Evolutionary conservation across 164 flowering plant genomes (phyloP).

Genomic region (Akebia trifoliata): DNA sequence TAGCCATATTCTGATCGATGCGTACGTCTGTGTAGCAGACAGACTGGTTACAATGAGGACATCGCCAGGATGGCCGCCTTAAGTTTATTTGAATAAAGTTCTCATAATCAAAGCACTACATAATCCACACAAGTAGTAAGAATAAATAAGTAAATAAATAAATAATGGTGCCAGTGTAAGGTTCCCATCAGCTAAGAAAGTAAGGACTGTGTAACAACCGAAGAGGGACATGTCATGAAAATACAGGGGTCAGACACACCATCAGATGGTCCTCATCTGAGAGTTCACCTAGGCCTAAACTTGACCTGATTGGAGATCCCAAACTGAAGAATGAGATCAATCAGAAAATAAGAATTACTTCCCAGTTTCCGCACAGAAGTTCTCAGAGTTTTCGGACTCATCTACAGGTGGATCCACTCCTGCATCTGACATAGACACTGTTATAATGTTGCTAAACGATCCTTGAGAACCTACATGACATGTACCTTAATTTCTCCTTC

Average conservation of each 20-base stretch:
- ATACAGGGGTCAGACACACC: background rate
- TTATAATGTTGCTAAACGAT: too few relatives aligned
- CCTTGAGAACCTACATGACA: too few relatives aligned
- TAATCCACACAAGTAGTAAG: background rate
- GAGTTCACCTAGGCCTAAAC: background rate
- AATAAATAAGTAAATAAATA: background rate
- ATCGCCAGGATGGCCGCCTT: constrained; percentile 85
- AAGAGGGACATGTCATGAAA: background rate
- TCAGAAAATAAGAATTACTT: background rate
- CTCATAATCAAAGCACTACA: constrained; percentile 75
- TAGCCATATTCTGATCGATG: constrained; percentile 58
- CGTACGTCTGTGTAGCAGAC: constrained; percentile 59
- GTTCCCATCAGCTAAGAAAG: background rate
- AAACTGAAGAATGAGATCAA: background rate
- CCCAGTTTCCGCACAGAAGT: background rate
- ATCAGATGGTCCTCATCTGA: background rate
- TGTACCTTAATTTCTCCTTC: too few relatives aligned
- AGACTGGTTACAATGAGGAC: constrained; percentile 81
- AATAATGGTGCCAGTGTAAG: too few relatives aligned
- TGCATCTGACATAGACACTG: background rate
- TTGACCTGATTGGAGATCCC: background rate
- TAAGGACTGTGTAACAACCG: background rate
- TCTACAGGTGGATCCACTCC: background rate
- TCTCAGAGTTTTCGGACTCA: background rate
- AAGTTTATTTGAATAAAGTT: constrained; percentile 65